phyloP scores from a whole-genome alignment of 169 alveolate species.

The Plasmodium gaboni region DNA sequence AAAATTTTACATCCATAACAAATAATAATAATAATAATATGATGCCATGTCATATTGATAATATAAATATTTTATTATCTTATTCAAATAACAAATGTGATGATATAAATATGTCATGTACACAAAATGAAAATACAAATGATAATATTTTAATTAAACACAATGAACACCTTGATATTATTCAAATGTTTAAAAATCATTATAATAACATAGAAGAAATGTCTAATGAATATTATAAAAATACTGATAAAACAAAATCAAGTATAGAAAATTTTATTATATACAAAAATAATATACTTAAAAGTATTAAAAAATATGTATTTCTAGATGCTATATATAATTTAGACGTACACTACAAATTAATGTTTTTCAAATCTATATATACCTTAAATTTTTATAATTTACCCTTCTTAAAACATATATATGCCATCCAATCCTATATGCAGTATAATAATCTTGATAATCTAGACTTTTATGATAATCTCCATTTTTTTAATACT shows the following conservation, averaged over 20 bases:
- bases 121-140: neutral
- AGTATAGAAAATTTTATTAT: slow-evolving; percentile 26
- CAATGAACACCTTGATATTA: neutral
- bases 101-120: neutral
- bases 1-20: no score
- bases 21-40: no score
- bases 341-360: slow-evolving; percentile 39
- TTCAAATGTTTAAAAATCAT: slow-evolving; percentile 56
- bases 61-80: neutral
- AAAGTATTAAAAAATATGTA: slow-evolving; percentile 52
- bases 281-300: slow-evolving; percentile 53
- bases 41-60: no score
- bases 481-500: slow-evolving; percentile 29
- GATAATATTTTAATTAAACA: neutral
- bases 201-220: slow-evolving; percentile 34
- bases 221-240: slow-evolving; percentile 30
- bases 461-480: slow-evolving; percentile 28
- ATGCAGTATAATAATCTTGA: slow-evolving; percentile 8
- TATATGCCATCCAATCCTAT: slow-evolving; percentile 22
- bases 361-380: slow-evolving; percentile 62
- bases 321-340: slow-evolving; percentile 50
- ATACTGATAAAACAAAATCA: slow-evolving; percentile 14
- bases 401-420: slow-evolving; percentile 36
- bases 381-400: slow-evolving; percentile 64
- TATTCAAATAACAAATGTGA: neutral